Evolutionary conservation across 176 grass and related monocot genomes (phyloP), one percentile per base, ranked within the genome.

Genomic region (Chloris gayana): DNA sequence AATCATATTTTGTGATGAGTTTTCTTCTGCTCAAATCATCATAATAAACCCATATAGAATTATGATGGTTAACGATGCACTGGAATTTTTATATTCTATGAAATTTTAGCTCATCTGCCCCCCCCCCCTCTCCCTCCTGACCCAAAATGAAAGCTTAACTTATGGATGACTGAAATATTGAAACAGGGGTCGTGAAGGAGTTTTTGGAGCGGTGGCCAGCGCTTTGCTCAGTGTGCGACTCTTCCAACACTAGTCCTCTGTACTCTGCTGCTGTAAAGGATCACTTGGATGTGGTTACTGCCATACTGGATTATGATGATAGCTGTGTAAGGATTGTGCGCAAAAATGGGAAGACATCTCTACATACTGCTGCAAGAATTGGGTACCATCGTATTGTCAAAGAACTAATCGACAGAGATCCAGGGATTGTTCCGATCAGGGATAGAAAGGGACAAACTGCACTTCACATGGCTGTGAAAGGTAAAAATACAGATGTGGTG

Each of bases 391-490:
- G 73, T 15, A 90, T 99, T 60, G 96, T 95, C 27, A 99, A 88
- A 74, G 81, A 82, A 68, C 90, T 99, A 14, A 84, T 99, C 44
- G 84, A 91, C 35, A 88, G 76, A 82, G 96, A 99, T 82, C 90
- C 90, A 1, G 88, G 63, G 68, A 88, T 99, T 27, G 96, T 93
- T 70, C 71, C 86, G 7, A 89, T 99, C 73, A 95, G 69, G 71
- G 96, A 99, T 81, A 99, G 67, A 81, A 99, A 99, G 68, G 96
- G 96, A 19, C 96, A 99, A 72, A 99, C 90, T 76, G 96, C 96
- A 49, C 93, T 99, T 69, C 96, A 99, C 90, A 99, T 99, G 96
- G 96, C 96, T 60, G 96, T 99, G 19, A 99, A 99, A 75, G 96
- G 96, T 59, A 92, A 87, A 65, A 99, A 91, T 79, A 87, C 88